A percentile compares a stretch with the other conserved stretches of the same genome.
phyloP scores from a whole-genome alignment of 2,329 filamentous ascomycete genomes.

The Paecilomyces sp. region DNA sequence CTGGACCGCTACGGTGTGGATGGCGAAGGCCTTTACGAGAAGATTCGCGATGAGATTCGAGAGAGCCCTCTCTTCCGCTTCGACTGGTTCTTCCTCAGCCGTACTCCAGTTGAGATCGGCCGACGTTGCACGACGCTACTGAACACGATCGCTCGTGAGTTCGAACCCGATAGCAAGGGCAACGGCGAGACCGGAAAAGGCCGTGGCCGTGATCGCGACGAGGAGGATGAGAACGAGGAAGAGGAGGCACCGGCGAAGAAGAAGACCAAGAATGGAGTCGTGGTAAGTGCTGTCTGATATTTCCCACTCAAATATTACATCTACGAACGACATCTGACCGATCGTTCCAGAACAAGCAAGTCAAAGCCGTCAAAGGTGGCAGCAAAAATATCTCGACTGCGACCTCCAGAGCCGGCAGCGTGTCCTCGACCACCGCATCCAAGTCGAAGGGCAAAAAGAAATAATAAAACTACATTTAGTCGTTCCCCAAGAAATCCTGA shows the following conservation, averaged over 20 bases:
- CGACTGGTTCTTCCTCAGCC: constrained; percentile 97
- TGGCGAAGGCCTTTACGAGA: constrained; percentile 81
- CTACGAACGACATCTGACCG: constrained; percentile 10
- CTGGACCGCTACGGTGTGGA: constrained; percentile 90
- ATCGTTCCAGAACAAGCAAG: constrained; percentile 73
- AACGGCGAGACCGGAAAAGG: constrained; percentile 64
- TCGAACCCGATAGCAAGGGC: constrained; percentile 54
- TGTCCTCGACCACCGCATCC: constrained; percentile 60
- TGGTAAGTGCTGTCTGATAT: constrained; percentile 51
- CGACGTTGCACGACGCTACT: constrained; percentile 89
- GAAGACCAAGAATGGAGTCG: constrained; percentile 82
- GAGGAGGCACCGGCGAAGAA: constrained; percentile 85
- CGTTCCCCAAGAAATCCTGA: background rate
- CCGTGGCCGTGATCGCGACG: constrained; percentile 53
- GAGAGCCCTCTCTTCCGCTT: constrained; percentile 94
- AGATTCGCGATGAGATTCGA: constrained; percentile 93
- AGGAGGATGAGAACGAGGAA: constrained; percentile 75
- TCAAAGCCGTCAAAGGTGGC: constrained; percentile 75
- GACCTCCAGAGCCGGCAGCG: constrained; percentile 80
- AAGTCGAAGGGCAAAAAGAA: constrained; percentile 47
- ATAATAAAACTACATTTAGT: constrained; percentile 18
- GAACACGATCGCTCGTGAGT: constrained; percentile 90
- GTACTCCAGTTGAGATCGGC: constrained; percentile 86
- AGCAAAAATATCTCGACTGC: constrained; percentile 70
- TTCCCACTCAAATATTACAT: background rate